These are phyloP conservation scores for Macrolepiota albuminosa DNA, from an alignment of 768 basidiomycete species.

Conservation along the genomic window DNA sequence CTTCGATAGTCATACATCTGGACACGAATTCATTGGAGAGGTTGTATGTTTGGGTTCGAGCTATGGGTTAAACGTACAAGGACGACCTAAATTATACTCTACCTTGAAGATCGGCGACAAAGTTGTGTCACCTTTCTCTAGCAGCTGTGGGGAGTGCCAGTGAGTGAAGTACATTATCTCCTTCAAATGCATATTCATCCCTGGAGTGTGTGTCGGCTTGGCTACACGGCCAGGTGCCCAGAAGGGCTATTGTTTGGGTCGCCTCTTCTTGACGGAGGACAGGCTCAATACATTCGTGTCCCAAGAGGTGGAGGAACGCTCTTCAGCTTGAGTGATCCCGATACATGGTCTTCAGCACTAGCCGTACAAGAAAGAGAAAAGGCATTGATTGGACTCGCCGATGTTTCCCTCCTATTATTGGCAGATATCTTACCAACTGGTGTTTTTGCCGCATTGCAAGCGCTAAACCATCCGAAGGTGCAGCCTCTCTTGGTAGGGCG, in stretches of 20 bases:
- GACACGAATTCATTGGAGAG: conserved; percentile 78
- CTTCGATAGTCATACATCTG: conserved; percentile 50
- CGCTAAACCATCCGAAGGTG: conserved; percentile 68
- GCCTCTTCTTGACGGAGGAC: conserved; percentile 62
- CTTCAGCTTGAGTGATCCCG: conserved; percentile 52
- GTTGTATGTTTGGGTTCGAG: conserved; percentile 62
- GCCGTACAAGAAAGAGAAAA: conserved; percentile 29
- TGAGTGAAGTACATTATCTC: conserved; percentile 28
- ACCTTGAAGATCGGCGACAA: conserved; percentile 67
- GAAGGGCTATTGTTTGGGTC: conserved; percentile 62
- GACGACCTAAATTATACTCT: conserved; percentile 59
- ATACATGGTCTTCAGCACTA: conserved; percentile 38
- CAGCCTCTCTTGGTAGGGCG: conserved; percentile 52
- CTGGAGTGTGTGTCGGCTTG: conserved; percentile 62
- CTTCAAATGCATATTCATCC: neutral
- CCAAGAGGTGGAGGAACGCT: conserved; percentile 79
- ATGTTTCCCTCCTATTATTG: conserved; percentile 65
- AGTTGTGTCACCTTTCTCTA: conserved; percentile 76
- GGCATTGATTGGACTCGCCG: conserved; percentile 41
- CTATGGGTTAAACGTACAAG: conserved; percentile 38
- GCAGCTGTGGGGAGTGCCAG: conserved; percentile 86
- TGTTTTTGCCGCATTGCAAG: conserved; percentile 70
- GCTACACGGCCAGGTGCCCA: conserved; percentile 68
- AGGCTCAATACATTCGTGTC: conserved; percentile 76
- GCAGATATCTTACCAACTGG: conserved; percentile 82